Percentiles rank a stretch among this genome's conserved stretches.
These are phyloP conservation scores for Tremella fuciformis DNA, from an alignment of 768 basidiomycete genomes.

Conservation along the genomic window DNA sequence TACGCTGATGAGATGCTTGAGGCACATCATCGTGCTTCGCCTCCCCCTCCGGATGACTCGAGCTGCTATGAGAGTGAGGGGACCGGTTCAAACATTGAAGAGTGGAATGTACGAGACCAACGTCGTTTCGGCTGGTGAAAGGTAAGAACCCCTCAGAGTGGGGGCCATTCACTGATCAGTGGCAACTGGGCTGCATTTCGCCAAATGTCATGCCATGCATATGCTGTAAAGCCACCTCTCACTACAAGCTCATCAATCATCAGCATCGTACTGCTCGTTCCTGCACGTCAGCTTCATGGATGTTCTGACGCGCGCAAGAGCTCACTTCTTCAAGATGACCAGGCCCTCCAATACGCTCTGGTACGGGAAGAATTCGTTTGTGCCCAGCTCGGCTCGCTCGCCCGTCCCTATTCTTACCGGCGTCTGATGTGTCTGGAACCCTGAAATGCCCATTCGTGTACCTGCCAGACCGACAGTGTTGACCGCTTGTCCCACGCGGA, in stretches of 20 bases:
- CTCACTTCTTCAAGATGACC: slow-evolving; percentile 86
- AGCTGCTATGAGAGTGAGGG: too few species aligned
- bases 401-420: slow-evolving; percentile 92
- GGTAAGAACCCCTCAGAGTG: too few species aligned
- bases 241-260: slow-evolving; percentile 26
- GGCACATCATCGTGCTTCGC: slow-evolving; percentile 23
- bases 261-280: slow-evolving; percentile 53
- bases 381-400: slow-evolving; percentile 91
- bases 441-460: slow-evolving; percentile 63
- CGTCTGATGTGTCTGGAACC: slow-evolving; percentile 97
- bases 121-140: not conserved
- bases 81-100: too few species aligned
- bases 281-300: slow-evolving; percentile 25
- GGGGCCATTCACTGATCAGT: too few species aligned
- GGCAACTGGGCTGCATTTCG: too few species aligned
- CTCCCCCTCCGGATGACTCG: too few species aligned
- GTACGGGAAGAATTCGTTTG: slow-evolving; percentile 93
- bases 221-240: not conserved
- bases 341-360: slow-evolving; percentile 87
- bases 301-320: slow-evolving; percentile 54
- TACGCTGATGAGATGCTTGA: slow-evolving; percentile 31
- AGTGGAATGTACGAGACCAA: not conserved
- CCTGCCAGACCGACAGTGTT: slow-evolving; percentile 98
- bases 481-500: slow-evolving; percentile 93
- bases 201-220: not conserved